Base-by-base conservation (phyloP, 495 filamentous ascomycete species). In the Xylaria flabelliformis region DNA sequence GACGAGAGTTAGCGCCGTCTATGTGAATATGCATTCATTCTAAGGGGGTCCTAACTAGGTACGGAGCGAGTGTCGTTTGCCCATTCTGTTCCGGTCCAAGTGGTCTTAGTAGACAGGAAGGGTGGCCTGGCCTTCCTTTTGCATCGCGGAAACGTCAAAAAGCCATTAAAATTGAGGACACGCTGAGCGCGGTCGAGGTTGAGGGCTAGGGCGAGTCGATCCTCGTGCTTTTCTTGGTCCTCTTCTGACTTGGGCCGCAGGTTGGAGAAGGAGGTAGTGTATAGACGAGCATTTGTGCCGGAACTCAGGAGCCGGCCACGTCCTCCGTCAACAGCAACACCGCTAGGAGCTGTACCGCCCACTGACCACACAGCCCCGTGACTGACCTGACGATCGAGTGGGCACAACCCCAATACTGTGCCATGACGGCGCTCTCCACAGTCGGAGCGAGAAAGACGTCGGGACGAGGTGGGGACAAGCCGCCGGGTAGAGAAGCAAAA, bases 361-460 rank as follows among this genome's bases (percentile, higher is more conserved):
- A 96, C 92, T 6, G 89, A 88, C 94, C 94, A 97, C n/a, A 95
- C 85, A 46, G 89, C 86, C 0, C 92, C 93, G 62, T 82, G 74
- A 79, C 93, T 96, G 62, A 90, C 82, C 66, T 86, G 85, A 42
- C 83, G 76, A 15, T 83, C 80, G 26, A 72, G 71, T 61, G 77
- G 75, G 6, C 79, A 70, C 4, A 81, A 73, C 0, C 79, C 79
- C 34, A 86, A 71, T n/a, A 85, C 76, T 34, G 71, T 83, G 64
- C 82, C 82, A 34, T 73, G 72, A 53, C 78, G 75, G 48, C 75
- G 81, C 9, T 79, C 76, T 53, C 64, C 69, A n/a, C 72, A 75
- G 29, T 83, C 79, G 6, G 82, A 80, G 5, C 73, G 77, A 13
- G 81, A 79, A 10, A 72, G 70, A 3, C 67, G 58, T 5, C 75